Base-by-base conservation (phyloP, 805 yeast genomes). In the Candida verbasci region DNA sequence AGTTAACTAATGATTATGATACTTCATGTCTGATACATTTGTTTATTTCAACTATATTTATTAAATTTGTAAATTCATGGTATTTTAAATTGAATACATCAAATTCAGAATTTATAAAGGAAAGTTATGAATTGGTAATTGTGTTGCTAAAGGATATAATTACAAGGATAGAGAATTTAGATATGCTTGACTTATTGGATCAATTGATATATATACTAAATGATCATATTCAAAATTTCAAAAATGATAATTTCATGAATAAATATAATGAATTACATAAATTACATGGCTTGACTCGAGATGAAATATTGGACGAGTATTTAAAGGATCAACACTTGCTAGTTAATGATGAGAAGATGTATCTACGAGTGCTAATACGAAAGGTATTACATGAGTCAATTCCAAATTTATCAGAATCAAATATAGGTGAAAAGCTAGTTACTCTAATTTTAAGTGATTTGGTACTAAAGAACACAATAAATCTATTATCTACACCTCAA, bases 61-160 rank as follows among this genome's bases (percentile, higher is more conserved):
- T 44, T 8, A 49, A 46, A 15, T 58, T 42, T 28, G 46, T 58
- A 6, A 34, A 46, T 6, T 42, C 55, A 11, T 58, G 63, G 63
- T 58, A 56, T 34, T 34, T 44, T 8, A 56, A 58, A 36, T 42
- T 62, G 17, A 61, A 61, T 35, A 58, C 65, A 6, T 58, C 57
- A 33, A 58, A 58, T 41, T 33, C 47, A 27, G 61, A 55, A 20
- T 60, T 62, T 45, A 29, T 59, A 6, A 48, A 41, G 28, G 34
- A 37, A n/a, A 46, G 59, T 11, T 61, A 62, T 40, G 38, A 43
- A n/a, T n/a, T n/a, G n/a, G n/a, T n/a, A n/a, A n/a, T 24, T 35
- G 50, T 17, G 36, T 62, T 21, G 49, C 53, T 21, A 56, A 53
- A 10, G n/a, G n/a, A n/a, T n/a, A n/a, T n/a, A n/a, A 41, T 50